Conservation (phyloP, 1,284 basidiomycete species). For the Xerocomus subilludens region DNA sequence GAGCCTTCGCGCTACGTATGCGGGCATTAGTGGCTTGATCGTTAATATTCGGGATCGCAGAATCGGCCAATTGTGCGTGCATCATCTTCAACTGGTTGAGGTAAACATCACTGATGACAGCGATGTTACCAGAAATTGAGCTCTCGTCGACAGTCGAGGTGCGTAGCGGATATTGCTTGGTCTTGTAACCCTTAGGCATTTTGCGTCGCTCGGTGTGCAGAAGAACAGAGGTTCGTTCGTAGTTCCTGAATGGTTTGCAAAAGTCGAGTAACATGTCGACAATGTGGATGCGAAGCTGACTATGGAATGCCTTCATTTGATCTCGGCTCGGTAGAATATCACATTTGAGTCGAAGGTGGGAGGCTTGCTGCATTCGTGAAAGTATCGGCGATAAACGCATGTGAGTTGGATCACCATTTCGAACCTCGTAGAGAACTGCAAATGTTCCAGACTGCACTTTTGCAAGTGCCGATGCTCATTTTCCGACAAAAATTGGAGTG, state of each 20-base stretch:
- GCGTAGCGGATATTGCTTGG: neutral
- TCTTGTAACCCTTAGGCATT: neutral
- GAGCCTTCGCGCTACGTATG: neutral
- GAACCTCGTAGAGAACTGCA: neutral
- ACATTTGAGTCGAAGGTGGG: neutral
- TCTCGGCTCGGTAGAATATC: neutral
- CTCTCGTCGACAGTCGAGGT: conserved; percentile 11
- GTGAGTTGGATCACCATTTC: neutral
- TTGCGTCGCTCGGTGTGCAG: neutral
- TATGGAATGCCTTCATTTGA: neutral
- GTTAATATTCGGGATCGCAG: neutral
- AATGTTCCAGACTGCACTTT: conserved; percentile 6
- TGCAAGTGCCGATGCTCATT: neutral
- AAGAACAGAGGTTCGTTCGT: neutral
- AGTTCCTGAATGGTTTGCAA: neutral
- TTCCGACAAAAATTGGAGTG: conserved; percentile 3
- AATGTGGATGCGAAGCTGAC: neutral
- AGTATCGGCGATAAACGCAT: neutral
- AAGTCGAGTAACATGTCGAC: neutral
- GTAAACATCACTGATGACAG: neutral
- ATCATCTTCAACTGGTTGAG: conserved; percentile 1
- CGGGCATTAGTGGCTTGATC: conserved; percentile 1
- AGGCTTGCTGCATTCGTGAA: neutral
- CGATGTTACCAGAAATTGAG: neutral
- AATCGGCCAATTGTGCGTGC: neutral